phyloP scores from a whole-genome alignment of 2,329 filamentous ascomycete genomes.

The Fusarium chlamydosporum region DNA sequence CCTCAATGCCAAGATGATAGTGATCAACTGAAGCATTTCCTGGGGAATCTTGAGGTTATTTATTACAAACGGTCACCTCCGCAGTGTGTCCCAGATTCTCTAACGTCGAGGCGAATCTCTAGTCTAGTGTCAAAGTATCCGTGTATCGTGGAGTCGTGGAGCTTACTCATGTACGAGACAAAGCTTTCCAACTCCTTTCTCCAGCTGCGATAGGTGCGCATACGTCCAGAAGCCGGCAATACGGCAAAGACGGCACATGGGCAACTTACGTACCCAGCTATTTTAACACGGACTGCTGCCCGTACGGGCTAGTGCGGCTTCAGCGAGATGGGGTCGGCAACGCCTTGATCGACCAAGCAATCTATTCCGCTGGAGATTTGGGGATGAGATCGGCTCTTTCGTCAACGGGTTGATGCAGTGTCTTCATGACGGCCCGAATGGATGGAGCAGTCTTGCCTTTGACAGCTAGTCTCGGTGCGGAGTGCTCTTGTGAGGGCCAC shows the following conservation, averaged over 20 bases:
- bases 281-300: slow-evolving; percentile 10
- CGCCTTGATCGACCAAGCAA: not conserved
- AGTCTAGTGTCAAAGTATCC: not conserved
- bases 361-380: slow-evolving; percentile 3
- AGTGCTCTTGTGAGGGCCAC: not conserved
- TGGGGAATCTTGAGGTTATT: slow-evolving; percentile 17
- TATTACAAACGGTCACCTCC: slow-evolving; percentile 17
- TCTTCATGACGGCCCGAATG: slow-evolving; percentile 22
- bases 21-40: not conserved
- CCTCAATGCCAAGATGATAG: slow-evolving; percentile 1
- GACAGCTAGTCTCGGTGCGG: slow-evolving; percentile 11
- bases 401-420: not conserved
- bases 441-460: slow-evolving; percentile 2
- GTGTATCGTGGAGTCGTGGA: slow-evolving; percentile 13
- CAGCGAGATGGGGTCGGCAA: slow-evolving; percentile 1
- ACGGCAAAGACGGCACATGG: slow-evolving; percentile 21
- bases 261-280: slow-evolving; percentile 3
- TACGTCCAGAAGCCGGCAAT: slow-evolving; percentile 2
- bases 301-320: slow-evolving; percentile 12
- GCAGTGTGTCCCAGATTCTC: slow-evolving; percentile 3
- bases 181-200: not conserved
- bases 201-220: slow-evolving; percentile 18
- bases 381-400: slow-evolving; percentile 2
- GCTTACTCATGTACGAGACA: slow-evolving; percentile 1
- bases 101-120: slow-evolving; percentile 11